Evolutionary conservation across 352 stramenopile genomes (phyloP), one percentile per base, ranked within the genome.

Genomic region (Pythium folliculosum): DNA sequence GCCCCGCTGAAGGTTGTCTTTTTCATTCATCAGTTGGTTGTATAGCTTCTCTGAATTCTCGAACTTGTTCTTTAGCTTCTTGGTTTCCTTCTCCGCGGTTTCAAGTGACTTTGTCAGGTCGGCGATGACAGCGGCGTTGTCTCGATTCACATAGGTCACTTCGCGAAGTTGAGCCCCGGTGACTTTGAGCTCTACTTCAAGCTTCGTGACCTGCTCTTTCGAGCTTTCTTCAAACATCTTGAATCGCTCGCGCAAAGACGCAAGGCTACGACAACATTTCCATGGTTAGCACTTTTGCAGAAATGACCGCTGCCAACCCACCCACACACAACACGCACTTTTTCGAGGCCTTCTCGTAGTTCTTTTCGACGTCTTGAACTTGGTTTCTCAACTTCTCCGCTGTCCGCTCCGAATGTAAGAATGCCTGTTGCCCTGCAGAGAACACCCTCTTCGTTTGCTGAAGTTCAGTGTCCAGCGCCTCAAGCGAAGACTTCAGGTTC

Each of bases 391-490:
- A 65, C 48, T 95, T 84, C 27, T 95, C 87, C 17, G 78, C 83
- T 1, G 78, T 78, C 5, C 82, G 76, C 56, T 94, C 84, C 4
- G 84, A 86, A 56, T 93, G 80, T 14, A 91, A 49, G 50, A 92
- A 91, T 0, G 87, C 86, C 53, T 92, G 86, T 37, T 95, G 87
- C 0, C 85, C 82, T 7, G 84, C 78, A 9, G 85, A 90, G 30
- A 90, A 93, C 2, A 93, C 81, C 9, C 85, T 82, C 51, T 95
- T 94, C 9, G 80, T 82, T 63, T 93, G 84, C 54, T 95, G 87
- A 56, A 92, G 75, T 51, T 95, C 85, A 0, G 78, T 73, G 48
- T 92, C 87, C n/a, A 95, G 38, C 0, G 83, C 71, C 44, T 93
- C 85, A 5, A 95, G 62, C 8, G 84, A 90, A 51, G 77, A 70